phyloP scores from a whole-genome alignment of 169 alveolate genomes.

The Plasmodium knowlesi region DNA sequence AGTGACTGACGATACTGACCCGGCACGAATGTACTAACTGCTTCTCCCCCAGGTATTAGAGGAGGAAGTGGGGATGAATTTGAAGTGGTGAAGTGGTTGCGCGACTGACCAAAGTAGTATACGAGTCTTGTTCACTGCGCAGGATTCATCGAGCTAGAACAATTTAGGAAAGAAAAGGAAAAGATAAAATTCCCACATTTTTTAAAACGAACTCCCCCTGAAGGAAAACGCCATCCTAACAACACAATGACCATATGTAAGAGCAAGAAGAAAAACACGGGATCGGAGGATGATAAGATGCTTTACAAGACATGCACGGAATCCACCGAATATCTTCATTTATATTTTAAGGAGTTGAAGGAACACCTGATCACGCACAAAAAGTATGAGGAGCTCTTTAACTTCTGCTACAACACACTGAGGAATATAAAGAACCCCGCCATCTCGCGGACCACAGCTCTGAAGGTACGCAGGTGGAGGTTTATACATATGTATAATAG shows the following conservation, averaged over 20 bases:
- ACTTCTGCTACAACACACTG: conserved; percentile 23
- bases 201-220: neutral
- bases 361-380: conserved; percentile 8
- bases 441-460: conserved; percentile 25
- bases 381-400: conserved; percentile 35
- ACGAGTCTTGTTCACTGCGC: neutral
- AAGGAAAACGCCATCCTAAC: neutral
- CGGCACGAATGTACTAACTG: neutral
- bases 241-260: conserved; percentile 30
- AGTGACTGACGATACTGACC: neutral
- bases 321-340: conserved; percentile 37
- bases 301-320: conserved; percentile 28
- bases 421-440: conserved; percentile 16
- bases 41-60: neutral
- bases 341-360: conserved; percentile 40
- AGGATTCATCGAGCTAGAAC: neutral
- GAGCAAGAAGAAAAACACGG: conserved; percentile 21
- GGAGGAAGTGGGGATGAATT: neutral
- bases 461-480: conserved; percentile 6
- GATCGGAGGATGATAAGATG: conserved; percentile 7
- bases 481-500: neutral
- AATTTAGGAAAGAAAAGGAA: neutral
- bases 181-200: neutral
- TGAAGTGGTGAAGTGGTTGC: neutral
- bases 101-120: neutral